Percentiles rank a stretch among this genome's conserved stretches.
These are phyloP conservation scores for Torulaspora globosa DNA, from an alignment of 1,139 yeast species.

Conservation along the genomic window DNA sequence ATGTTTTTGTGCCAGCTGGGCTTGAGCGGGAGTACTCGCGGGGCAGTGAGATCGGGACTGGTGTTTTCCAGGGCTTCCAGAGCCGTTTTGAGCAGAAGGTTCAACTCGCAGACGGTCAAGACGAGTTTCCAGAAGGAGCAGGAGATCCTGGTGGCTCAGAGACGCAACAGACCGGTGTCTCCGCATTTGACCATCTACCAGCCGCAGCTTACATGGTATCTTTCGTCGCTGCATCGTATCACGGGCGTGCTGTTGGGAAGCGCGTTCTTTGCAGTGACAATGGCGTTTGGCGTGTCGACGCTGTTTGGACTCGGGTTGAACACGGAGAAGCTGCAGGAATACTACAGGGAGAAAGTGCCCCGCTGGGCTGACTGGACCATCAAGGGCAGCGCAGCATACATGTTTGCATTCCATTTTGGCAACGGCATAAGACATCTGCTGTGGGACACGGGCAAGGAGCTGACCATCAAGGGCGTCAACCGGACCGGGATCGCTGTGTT, in stretches of 20 bases:
- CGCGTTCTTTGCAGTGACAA: conserved; percentile 72
- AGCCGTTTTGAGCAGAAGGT: conserved; percentile 9
- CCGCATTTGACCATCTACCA: conserved; percentile 88
- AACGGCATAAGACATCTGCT: conserved; percentile 90
- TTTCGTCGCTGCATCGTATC: conserved; percentile 82
- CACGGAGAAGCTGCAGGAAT: conserved; percentile 53
- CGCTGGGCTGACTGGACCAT: conserved; percentile 53
- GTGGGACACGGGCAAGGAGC: conserved; percentile 84
- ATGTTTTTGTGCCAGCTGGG: conserved; percentile 14
- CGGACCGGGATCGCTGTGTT: conserved; percentile 85
- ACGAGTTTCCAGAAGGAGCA: conserved; percentile 64
- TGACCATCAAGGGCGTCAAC: conserved; percentile 81
- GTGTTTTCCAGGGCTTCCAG: conserved; percentile 12
- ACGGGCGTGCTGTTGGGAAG: conserved; percentile 81
- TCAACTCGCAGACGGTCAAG: conserved; percentile 48
- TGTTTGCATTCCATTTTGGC: conserved; percentile 79
- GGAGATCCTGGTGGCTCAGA: conserved; percentile 70
- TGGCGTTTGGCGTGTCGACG: conserved; percentile 69
- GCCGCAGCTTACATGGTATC: conserved; percentile 79
- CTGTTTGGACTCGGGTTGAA: conserved; percentile 61
- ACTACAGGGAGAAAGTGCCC: conserved; percentile 55
- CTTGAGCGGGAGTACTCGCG: conserved; percentile 9
- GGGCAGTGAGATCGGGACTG: conserved; percentile 11
- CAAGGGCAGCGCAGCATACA: conserved; percentile 70
- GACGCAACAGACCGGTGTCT: conserved; percentile 82